Conservation (phyloP, 768 basidiomycete species). For the Daedaleopsis sinensis region DNA sequence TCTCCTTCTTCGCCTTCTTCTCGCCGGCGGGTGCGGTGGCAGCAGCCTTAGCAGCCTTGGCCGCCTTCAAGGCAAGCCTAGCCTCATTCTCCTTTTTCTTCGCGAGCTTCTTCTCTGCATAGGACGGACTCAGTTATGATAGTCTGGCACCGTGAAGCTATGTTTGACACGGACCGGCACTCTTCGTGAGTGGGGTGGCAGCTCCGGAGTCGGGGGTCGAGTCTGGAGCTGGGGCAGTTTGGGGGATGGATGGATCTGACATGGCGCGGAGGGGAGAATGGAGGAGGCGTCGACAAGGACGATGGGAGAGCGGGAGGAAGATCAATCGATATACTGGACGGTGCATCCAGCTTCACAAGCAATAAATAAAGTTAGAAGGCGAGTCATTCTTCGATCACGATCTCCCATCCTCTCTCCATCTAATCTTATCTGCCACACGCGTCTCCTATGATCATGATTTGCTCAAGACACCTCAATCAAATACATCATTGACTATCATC, state of each 20-base stretch:
- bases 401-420: neutral
- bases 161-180: constrained; percentile 8
- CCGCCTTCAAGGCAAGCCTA: constrained; percentile 67
- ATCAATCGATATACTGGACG: constrained; percentile 21
- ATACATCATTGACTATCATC: too few relatives aligned
- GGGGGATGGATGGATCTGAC: constrained; percentile 4
- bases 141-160: neutral
- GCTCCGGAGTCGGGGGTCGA: neutral
- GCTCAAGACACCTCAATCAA: too few relatives aligned
- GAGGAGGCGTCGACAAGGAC: constrained; percentile 8
- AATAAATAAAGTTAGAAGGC: constrained; percentile 14
- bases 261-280: constrained; percentile 6
- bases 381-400: constrained; percentile 11
- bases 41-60: constrained; percentile 44
- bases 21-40: constrained; percentile 47
- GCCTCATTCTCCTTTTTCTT: constrained; percentile 81
- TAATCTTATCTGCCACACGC: constrained; percentile 15
- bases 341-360: constrained; percentile 13
- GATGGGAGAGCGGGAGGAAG: constrained; percentile 14
- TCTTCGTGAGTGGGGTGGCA: constrained; percentile 17
- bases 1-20: constrained; percentile 79
- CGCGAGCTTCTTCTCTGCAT: constrained; percentile 71
- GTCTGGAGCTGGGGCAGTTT: neutral
- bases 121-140: neutral
- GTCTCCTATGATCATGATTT: too few relatives aligned